These are phyloP conservation scores for Aspergillus saccharolyticus DNA, from an alignment of 495 filamentous ascomycete genomes.

Conservation along the genomic window DNA sequence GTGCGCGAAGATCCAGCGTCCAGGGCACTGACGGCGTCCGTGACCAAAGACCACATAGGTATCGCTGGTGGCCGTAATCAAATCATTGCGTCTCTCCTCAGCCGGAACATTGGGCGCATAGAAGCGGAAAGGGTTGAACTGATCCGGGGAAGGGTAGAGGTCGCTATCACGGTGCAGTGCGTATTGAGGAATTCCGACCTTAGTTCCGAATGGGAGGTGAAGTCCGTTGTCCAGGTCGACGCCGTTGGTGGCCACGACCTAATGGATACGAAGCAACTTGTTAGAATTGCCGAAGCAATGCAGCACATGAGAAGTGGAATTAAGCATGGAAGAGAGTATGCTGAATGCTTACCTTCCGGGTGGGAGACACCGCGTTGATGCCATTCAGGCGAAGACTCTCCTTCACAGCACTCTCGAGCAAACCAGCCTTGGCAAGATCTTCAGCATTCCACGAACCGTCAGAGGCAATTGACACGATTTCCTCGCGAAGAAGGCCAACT, in stretches of 20 bases:
- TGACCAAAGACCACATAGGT: constrained; percentile 13
- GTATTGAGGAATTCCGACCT: constrained; percentile 12
- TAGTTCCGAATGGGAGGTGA: constrained; percentile 10
- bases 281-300: not conserved
- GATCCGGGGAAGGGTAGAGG: constrained; percentile 7
- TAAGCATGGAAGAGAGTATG: no score
- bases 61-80: constrained; percentile 10
- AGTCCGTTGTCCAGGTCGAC: constrained; percentile 7
- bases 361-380: constrained; percentile 11
- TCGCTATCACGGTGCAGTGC: constrained; percentile 13
- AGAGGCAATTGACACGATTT: not conserved
- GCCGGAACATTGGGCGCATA: not conserved
- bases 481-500: constrained; percentile 2
- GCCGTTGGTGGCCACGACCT: constrained; percentile 11
- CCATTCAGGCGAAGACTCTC: constrained; percentile 13
- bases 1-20: constrained; percentile 16
- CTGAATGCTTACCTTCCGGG: constrained; percentile 1
- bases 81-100: constrained; percentile 1
- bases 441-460: constrained; percentile 7
- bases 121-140: constrained; percentile 13
- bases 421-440: constrained; percentile 5
- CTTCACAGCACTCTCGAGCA: constrained; percentile 13
- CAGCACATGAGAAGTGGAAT: not conserved
- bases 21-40: constrained; percentile 12
- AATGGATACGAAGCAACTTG: not conserved